Conservation (phyloP, 495 filamentous ascomycete species). For the Trichocladium uniseriatum region DNA sequence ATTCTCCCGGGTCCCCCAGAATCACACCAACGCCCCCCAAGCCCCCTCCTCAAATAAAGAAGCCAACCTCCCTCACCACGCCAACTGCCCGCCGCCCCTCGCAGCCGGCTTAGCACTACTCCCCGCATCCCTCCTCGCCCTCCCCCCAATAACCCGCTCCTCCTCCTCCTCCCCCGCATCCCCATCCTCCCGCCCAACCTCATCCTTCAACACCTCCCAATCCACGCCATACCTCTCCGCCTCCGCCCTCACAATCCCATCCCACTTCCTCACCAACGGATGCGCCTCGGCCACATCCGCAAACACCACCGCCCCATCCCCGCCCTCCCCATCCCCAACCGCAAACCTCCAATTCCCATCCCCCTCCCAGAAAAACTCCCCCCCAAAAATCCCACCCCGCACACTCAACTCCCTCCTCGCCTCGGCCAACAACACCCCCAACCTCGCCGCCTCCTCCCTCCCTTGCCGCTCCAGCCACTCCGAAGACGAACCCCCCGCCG, state of each 20-base stretch:
- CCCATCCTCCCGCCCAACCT: slow-evolving; percentile 5
- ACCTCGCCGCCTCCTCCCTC: slow-evolving; percentile 14
- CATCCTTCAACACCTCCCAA: slow-evolving; percentile 26
- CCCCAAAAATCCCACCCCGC: slow-evolving; percentile 49
- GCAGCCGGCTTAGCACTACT: neutral
- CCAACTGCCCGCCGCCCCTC: slow-evolving; percentile 11
- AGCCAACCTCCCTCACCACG: slow-evolving; percentile 14
- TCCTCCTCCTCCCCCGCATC: slow-evolving; percentile 2
- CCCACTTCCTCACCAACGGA: slow-evolving; percentile 49
- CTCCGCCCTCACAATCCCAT: slow-evolving; percentile 32
- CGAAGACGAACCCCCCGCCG: no score
- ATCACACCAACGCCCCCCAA: no score
- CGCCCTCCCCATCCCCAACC: slow-evolving; percentile 30
- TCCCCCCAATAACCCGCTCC: neutral
- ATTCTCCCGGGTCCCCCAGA: neutral
- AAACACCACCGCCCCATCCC: slow-evolving; percentile 27
- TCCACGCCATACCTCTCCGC: slow-evolving; percentile 34
- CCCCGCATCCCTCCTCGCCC: slow-evolving; percentile 4
- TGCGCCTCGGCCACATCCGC: neutral
- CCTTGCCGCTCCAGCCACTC: no score
- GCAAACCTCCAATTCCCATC: slow-evolving; percentile 57
- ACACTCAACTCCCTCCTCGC: slow-evolving; percentile 55
- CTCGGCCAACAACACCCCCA: slow-evolving; percentile 34
- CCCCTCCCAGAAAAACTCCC: slow-evolving; percentile 44
- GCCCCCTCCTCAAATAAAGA: no score